These are phyloP conservation scores for Dalbergia oliveri DNA, from an alignment of 306 rosid genomes.

Conservation along the genomic window DNA sequence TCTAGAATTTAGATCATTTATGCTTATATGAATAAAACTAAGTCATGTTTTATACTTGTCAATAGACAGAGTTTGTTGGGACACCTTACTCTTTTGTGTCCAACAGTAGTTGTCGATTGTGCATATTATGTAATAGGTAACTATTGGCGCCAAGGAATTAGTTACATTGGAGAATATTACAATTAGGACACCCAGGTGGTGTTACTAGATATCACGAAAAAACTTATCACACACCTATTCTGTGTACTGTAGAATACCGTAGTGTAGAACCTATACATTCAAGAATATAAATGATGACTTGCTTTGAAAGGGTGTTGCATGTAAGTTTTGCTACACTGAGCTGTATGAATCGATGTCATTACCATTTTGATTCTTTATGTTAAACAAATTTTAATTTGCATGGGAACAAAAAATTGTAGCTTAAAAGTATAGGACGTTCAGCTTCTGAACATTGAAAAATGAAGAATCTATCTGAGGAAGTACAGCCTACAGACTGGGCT, in stretches of 20 bases:
- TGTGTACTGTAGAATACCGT: neutral
- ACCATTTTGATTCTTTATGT: neutral
- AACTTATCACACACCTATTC: neutral
- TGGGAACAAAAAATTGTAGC: neutral
- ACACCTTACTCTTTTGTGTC: neutral
- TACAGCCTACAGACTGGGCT: neutral
- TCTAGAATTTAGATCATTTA: slow-evolving; percentile 34
- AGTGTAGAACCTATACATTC: slow-evolving; percentile 14
- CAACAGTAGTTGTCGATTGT: slow-evolving; percentile 13
- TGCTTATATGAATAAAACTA: slow-evolving; percentile 5
- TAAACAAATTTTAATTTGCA: neutral
- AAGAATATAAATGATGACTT: slow-evolving; percentile 1
- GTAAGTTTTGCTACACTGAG: neutral
- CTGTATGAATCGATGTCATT: neutral
- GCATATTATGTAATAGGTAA: neutral
- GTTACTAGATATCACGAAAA: neutral
- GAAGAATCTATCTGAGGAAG: slow-evolving; percentile 19
- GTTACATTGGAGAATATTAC: neutral
- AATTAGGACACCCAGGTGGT: neutral
- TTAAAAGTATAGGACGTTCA: slow-evolving; percentile 5
- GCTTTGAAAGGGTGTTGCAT: neutral
- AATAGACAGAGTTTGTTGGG: slow-evolving; percentile 5
- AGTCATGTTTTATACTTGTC: neutral
- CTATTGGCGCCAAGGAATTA: neutral
- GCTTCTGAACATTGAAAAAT: slow-evolving; percentile 3